Conservation (phyloP, 2,329 filamentous ascomycete species). For the Neonectria punicea region DNA sequence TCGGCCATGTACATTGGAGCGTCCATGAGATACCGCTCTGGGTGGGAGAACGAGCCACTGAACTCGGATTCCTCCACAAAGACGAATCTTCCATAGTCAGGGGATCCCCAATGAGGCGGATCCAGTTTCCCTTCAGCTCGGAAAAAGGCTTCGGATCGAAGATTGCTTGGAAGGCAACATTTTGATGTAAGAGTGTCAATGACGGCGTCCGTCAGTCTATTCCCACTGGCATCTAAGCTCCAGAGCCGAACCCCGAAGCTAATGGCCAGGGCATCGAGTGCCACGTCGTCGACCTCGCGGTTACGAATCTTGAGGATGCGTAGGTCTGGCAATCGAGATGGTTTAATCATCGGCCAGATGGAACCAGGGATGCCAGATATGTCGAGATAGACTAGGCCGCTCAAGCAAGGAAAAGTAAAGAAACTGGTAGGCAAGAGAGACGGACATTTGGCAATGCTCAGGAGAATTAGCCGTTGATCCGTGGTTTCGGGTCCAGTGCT, state of each 20-base stretch:
- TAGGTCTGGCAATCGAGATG: conserved; percentile 55
- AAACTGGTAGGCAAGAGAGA: conserved; percentile 53
- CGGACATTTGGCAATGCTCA: conserved; percentile 58
- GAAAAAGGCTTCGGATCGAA: conserved; percentile 53
- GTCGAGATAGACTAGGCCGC: conserved; percentile 62
- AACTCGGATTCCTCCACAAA: conserved; percentile 59
- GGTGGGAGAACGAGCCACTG: conserved; percentile 58
- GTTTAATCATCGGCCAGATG: conserved; percentile 49
- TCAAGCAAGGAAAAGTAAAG: conserved; percentile 51
- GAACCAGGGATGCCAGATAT: conserved; percentile 61
- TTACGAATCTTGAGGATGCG: conserved; percentile 62
- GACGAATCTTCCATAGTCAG: conserved; percentile 54
- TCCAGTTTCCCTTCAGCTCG: conserved; percentile 59
- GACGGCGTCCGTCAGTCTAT: conserved; percentile 60
- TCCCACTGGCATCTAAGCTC: conserved; percentile 66
- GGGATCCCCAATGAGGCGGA: conserved; percentile 42
- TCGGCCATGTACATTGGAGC: conserved; percentile 50
- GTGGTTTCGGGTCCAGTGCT: conserved; percentile 20
- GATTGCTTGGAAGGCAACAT: conserved; percentile 47
- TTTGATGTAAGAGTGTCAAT: conserved; percentile 46
- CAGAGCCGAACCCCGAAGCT: conserved; percentile 58
- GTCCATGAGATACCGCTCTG: conserved; percentile 60
- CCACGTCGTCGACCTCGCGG: conserved; percentile 57
- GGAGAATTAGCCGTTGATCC: conserved; percentile 40
- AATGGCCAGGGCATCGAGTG: conserved; percentile 42